Evolutionary conservation across 495 filamentous ascomycete species (phyloP).

Genomic region (Pseudomonodictys pantanalensis): DNA sequence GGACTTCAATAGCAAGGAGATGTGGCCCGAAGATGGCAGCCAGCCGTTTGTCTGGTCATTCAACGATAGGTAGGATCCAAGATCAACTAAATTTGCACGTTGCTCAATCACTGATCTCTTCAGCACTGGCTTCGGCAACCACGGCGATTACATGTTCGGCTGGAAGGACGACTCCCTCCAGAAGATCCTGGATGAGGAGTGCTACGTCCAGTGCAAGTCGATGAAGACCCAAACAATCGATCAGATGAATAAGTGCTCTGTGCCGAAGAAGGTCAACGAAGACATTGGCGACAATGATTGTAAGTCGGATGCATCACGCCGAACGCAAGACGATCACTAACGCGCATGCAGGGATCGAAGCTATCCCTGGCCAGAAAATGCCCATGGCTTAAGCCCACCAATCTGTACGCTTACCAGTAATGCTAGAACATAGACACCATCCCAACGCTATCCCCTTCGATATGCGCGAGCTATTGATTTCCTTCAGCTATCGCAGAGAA

Average conservation of each 20-base stretch:
- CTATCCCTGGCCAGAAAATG: no score
- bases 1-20: conserved; percentile 6
- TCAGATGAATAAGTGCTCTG: conserved; percentile 46
- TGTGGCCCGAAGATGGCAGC: conserved; percentile 12
- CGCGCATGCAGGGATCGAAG: no score
- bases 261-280: conserved; percentile 47
- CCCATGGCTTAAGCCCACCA: no score
- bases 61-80: conserved; percentile 8
- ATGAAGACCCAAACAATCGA: conserved; percentile 47
- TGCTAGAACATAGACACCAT: no score
- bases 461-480: no score
- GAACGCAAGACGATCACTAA: no score
- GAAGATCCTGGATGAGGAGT: conserved; percentile 44
- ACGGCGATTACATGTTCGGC: conserved; percentile 47
- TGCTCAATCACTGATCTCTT: not conserved
- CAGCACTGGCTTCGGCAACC: conserved; percentile 23
- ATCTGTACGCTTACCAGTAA: no score
- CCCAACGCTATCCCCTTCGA: no score
- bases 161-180: conserved; percentile 30
- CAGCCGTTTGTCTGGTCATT: conserved; percentile 21
- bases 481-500: no score
- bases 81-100: not conserved
- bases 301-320: no score
- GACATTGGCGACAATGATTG: conserved; percentile 42
- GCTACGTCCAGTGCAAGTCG: conserved; percentile 47